Base-by-base conservation (phyloP, 345 rosid species). In the Tarenaya hassleriana region DNA sequence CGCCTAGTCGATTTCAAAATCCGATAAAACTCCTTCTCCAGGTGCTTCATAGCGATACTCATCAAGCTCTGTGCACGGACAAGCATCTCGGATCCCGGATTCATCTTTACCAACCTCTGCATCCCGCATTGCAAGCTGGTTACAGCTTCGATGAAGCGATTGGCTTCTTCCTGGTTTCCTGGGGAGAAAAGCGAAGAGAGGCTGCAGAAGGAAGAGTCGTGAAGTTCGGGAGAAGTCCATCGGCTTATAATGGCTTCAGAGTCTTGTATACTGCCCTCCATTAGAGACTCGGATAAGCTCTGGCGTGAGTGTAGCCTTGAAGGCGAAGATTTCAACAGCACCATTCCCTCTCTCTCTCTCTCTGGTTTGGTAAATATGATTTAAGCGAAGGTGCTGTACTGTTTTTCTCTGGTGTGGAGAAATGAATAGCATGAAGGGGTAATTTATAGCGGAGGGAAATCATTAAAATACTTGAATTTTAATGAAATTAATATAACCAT, bases 1-100 rank as follows among this genome's bases (percentile, higher is more conserved):
- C 61, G 75, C 31, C 75, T 47, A 3, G 73, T 83, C 4, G 74
- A 63, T 32, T 77, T 84, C 29, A 91, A 41, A 16, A 91, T 69
- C 20, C 62, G 77, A 29, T 77, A 76, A 41, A 91, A 80, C 75
- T 91, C 98, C 44, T 63, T 80, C 61, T 87, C 81, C 31, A 66
- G 7, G 2, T 83, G 66, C 51, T 76, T 77, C 90, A 88, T 88
- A 12, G 95, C 95, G 0, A 39, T 46, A 3, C 67, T 70, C 77
- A 83, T 69, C 15, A 88, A 69, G 3, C 16, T 56, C 18, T 85
- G 84, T 1, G 98, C 88, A 20, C 52, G 63, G 7, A 69, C 71
- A 50, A 88, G 81, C 34, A 69, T 76, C 11, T 64, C 69, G 0
- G 88, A 83, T 0, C 46, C 32, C 3, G 78, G 50, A 16, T 76